Evolutionary conservation across 176 grass and related monocot genomes (phyloP), one percentile per base, ranked within the genome.

Genomic region (Aegilops umbellulata): DNA sequence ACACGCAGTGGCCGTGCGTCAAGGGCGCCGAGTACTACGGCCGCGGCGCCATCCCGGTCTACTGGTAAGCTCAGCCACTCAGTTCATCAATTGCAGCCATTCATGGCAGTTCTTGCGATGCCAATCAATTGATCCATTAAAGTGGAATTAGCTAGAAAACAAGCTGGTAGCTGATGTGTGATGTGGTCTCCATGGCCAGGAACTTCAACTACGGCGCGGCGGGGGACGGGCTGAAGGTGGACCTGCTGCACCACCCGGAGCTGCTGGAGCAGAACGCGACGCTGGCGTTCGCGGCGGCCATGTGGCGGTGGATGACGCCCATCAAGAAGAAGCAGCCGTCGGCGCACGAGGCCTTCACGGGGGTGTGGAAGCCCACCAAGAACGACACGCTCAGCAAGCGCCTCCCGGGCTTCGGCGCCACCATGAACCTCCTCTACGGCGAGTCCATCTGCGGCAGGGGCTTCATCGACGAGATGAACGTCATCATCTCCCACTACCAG

Each of bases 271-370:
- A 94, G 81, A 98, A 98, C 26, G 90, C 96, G 31, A 98, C 93
- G 30, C 27, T 98, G 7, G 93, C 96, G n/a, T 98, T 95, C 88
- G 65, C 86, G 74, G 90, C 93, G 13, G 93, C 96, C 5, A 88
- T 98, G 64, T 98, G 96, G 96, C 91, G 91, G 86, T 98, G 96
- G 93, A 98, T 98, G 93, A 98, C 86, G 10, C 96, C 93, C 12
- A 89, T 95, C 53, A 98, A 98, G 78, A 95, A 94, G 91, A 88
- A 87, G 79, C 91, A 95, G 81, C 93, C 96, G 9, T 98, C 96
- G 8, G 96, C 93, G 13, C 96, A 94, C 69, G 91, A 98, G 10
- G 93, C 85, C 3, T 94, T 95, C 76, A 88, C 92, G 17, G 93
- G 93, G 47, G 86, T 76, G 79, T 98, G 93, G 96, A 95, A 98